Conservation (phyloP, 495 filamentous ascomycete genomes). For the Wilcoxina mikolae region DNA sequence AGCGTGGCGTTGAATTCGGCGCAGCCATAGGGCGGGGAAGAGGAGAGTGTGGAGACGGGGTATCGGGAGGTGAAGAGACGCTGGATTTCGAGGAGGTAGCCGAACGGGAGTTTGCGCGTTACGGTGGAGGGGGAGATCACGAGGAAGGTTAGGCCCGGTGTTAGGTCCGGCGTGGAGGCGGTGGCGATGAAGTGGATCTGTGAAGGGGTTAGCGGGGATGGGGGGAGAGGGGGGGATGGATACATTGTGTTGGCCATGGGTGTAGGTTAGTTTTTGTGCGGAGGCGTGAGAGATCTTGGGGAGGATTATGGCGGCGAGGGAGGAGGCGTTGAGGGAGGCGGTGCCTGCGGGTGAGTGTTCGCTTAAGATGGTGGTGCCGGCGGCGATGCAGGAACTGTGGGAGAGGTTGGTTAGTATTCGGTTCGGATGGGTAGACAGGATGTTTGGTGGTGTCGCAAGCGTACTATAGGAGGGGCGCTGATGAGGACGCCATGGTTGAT, state of each 20-base stretch:
- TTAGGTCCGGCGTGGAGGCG: constrained; percentile 49
- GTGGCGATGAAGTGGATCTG: constrained; percentile 84
- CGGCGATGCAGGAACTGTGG: constrained; percentile 71
- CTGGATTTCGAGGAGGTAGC: constrained; percentile 82
- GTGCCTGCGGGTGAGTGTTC: constrained; percentile 69
- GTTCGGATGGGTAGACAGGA: neutral
- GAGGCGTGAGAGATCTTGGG: constrained; percentile 76
- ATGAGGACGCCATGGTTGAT: constrained; percentile 6
- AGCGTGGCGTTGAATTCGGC: constrained; percentile 71
- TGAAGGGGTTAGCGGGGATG: neutral
- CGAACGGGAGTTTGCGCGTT: constrained; percentile 78
- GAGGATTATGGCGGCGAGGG: constrained; percentile 82
- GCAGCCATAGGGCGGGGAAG: constrained; percentile 76
- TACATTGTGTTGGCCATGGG: constrained; percentile 63
- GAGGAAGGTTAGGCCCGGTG: constrained; percentile 71
- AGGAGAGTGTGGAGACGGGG: constrained; percentile 57
- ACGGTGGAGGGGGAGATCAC: constrained; percentile 63
- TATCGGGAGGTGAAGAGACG: constrained; percentile 70
- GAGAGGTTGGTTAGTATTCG: constrained; percentile 16
- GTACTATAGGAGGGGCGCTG: constrained; percentile 7
- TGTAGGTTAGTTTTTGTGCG: constrained; percentile 85
- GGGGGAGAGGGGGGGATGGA: neutral
- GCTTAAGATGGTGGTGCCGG: constrained; percentile 77
- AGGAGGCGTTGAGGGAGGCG: constrained; percentile 60
- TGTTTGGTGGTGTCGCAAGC: no score